phyloP scores from a whole-genome alignment of 2,329 filamentous ascomycete genomes.

The Arthrinium phaeospermum region DNA sequence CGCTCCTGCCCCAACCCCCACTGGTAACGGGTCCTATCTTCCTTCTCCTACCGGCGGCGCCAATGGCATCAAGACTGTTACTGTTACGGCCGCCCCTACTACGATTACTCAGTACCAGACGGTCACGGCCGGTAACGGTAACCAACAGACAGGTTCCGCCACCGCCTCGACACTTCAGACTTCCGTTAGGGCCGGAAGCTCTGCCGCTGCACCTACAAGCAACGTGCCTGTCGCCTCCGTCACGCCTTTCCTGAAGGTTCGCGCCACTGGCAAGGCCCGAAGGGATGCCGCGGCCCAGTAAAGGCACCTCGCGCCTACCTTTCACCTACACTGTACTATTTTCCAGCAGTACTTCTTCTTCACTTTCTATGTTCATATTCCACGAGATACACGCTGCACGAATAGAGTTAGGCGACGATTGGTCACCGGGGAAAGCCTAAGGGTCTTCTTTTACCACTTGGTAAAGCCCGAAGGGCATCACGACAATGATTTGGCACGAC shows the following conservation, averaged over 20 bases:
- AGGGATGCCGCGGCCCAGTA: constrained; percentile 20
- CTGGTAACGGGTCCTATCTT: background rate
- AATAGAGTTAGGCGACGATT: background rate
- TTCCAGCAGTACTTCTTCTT: constrained; percentile 15
- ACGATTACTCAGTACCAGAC: constrained; percentile 47
- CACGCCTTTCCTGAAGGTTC: constrained; percentile 34
- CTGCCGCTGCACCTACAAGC: constrained; percentile 18
- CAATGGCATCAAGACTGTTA: constrained; percentile 45
- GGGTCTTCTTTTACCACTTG: background rate
- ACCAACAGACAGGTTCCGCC: constrained; percentile 23
- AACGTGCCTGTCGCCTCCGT: constrained; percentile 26
- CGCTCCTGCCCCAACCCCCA: background rate
- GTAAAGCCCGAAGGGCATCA: background rate
- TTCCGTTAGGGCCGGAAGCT: constrained; percentile 18
- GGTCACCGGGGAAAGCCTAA: background rate
- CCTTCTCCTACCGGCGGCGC: background rate
- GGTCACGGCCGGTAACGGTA: constrained; percentile 37
- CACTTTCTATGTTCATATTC: background rate
- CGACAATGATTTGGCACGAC: constrained; percentile 15
- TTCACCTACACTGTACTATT: constrained; percentile 15
- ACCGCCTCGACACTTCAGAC: constrained; percentile 20
- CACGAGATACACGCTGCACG: background rate
- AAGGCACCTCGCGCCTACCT: background rate
- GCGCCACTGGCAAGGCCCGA: constrained; percentile 35
- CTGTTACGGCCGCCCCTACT: constrained; percentile 47